Conservation (phyloP, 1,284 basidiomycete species). For the Heterobasidion irregulare region DNA sequence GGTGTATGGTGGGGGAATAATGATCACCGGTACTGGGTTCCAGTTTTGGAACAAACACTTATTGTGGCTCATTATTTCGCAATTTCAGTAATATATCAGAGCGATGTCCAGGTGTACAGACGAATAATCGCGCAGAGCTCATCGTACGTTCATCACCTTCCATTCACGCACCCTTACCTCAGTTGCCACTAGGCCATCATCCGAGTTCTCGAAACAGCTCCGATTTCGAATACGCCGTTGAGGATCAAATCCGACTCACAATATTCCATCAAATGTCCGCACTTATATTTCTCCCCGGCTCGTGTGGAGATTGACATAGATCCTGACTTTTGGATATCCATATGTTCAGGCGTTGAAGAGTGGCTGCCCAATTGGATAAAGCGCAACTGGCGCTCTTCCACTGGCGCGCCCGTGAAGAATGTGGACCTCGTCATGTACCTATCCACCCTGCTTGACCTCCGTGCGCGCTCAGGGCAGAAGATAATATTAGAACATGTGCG, state of each 20-base stretch:
- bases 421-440: conserved; percentile 55
- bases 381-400: conserved; percentile 40
- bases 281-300: not conserved
- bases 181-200: conserved; percentile 53
- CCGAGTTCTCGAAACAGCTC: conserved; percentile 61
- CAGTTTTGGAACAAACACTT: not conserved
- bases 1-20: conserved; percentile 71
- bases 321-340: not conserved
- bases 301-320: not conserved
- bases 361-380: conserved; percentile 62
- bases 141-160: conserved; percentile 39
- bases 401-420: conserved; percentile 57
- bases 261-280: conserved; percentile 64
- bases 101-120: conserved; percentile 76
- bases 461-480: conserved; percentile 38
- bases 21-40: conserved; percentile 42
- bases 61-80: not conserved
- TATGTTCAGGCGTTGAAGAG: conserved; percentile 40
- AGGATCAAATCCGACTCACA: conserved; percentile 71
- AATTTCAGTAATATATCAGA: conserved; percentile 61
- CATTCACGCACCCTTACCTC: not conserved
- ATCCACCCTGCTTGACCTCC: conserved; percentile 41
- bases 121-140: conserved; percentile 84
- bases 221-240: conserved; percentile 41
- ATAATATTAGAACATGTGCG: conserved; percentile 52